Conservation (phyloP, 2,329 filamentous ascomycete genomes). For the Fusarium hostae region DNA sequence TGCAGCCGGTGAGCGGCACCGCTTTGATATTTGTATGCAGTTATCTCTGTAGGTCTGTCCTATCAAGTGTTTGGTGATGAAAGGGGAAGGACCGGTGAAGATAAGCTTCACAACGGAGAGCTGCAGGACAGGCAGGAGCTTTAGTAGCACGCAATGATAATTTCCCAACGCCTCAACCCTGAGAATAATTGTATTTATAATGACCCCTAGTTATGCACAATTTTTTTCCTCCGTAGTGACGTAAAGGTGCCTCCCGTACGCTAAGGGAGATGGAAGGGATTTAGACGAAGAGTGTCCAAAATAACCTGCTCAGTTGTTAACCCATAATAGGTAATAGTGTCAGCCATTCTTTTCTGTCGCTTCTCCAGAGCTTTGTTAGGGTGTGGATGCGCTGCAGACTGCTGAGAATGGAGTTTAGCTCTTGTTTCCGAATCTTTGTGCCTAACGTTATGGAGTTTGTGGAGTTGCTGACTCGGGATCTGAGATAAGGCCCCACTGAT, state of each 20-base stretch:
- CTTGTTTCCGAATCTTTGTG: constrained; percentile 30
- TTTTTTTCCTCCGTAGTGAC: constrained; percentile 22
- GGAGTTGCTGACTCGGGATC: constrained; percentile 33
- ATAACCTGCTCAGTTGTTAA: neutral
- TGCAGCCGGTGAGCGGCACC: neutral
- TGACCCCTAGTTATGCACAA: constrained; percentile 1
- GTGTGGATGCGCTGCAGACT: constrained; percentile 14
- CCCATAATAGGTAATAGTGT: neutral
- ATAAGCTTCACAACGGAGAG: constrained; percentile 11
- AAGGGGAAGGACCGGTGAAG: constrained; percentile 10
- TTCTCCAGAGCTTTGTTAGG: constrained; percentile 9
- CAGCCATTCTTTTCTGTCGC: constrained; percentile 13
- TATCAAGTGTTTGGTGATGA: constrained; percentile 1
- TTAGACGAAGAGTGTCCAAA: constrained; percentile 2
- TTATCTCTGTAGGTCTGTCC: constrained; percentile 15
- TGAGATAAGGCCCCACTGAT: constrained; percentile 23
- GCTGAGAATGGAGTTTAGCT: constrained; percentile 35
- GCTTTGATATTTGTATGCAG: constrained; percentile 6
- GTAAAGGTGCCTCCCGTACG: constrained; percentile 12
- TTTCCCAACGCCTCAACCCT: neutral
- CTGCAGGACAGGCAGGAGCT: constrained; percentile 5
- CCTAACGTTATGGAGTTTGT: constrained; percentile 25
- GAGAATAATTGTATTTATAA: constrained; percentile 28
- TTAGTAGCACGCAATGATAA: neutral
- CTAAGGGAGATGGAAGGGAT: constrained; percentile 17